Evolutionary conservation across 495 filamentous ascomycete genomes (phyloP), one percentile per base, ranked within the genome.

Genomic region (Trichodelitschia bisporula): DNA sequence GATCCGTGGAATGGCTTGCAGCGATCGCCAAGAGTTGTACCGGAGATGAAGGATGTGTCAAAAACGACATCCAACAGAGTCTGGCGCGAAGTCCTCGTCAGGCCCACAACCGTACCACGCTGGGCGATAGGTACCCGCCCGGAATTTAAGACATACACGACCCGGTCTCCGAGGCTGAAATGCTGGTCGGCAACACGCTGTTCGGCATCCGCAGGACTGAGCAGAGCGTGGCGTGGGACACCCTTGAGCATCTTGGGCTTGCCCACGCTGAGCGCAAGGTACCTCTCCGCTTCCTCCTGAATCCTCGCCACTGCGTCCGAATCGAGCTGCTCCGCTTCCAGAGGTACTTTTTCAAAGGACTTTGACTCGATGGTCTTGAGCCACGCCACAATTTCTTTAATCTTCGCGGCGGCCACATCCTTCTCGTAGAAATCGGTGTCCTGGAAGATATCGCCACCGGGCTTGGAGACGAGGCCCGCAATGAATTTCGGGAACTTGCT

Each of bases 1-100:
- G 86, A 83, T 23, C 89, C 89, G 21, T 89, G 69, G 69, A 95
- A 95, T 4, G 76, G 76, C n/a, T 79, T 77, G 49, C 89, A 95
- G 15, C 89, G 69, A 15, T 76, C 78, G 34, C 74, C 71, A 9
- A 99, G 61, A 0, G 73, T 80, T 0, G 79, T 92, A 30, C 84
- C 89, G 35, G 77, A 82, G 80, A 99, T 93, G 48, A 99, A 99
- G 2, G 76, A 74, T 12, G 62, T 61, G 44, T 99, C 89, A 44
- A 91, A 95, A 3, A 99, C 69, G 30, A 95, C 65, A 47, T 99
- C 89, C 16, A 99, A 62, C 19, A 92, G 56, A 15, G 72, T 68
- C 9, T 69, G 71, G 21, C 77, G 71, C 13, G 79, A 50, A 2
- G 82, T 92, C 19, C 77, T 66, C 19, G 78, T 92, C 40, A 90